Evolutionary conservation across 2,329 filamentous ascomycete genomes (phyloP).

Genomic region (Tolypocladium sp.): DNA sequence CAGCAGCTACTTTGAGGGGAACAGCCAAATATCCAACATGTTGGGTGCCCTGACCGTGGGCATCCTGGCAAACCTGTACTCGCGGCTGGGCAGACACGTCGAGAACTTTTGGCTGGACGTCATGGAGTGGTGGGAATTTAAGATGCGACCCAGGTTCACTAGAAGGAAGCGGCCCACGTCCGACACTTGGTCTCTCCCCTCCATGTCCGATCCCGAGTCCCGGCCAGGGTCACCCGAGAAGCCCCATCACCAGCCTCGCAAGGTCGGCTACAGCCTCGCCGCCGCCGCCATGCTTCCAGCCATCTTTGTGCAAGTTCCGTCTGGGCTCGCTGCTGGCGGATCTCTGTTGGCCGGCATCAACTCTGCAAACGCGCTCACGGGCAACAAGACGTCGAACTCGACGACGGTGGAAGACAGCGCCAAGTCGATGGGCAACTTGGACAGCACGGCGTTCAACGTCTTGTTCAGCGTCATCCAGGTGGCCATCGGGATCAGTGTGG

Average conservation of each 20-base stretch:
- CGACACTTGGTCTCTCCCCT: conserved; percentile 21
- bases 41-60: conserved; percentile 70
- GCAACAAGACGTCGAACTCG: conserved; percentile 22
- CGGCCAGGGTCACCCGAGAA: conserved; percentile 13
- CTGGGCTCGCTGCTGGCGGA: conserved; percentile 50
- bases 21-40: conserved; percentile 68
- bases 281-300: conserved; percentile 79
- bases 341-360: conserved; percentile 49
- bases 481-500: conserved; percentile 53
- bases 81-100: conserved; percentile 50
- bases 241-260: conserved; percentile 22
- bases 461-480: conserved; percentile 51
- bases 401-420: neutral
- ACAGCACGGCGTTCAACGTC: conserved; percentile 42
- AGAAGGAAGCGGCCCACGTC: conserved; percentile 16
- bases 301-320: conserved; percentile 66
- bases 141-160: conserved; percentile 26
- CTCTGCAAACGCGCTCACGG: conserved; percentile 44
- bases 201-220: conserved; percentile 22
- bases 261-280: conserved; percentile 65
- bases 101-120: conserved; percentile 46
- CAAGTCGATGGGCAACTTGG: conserved; percentile 19
- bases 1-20: conserved; percentile 55
- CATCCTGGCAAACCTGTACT: conserved; percentile 70
- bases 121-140: conserved; percentile 38